Evolutionary conservation across 2,329 filamentous ascomycete genomes (phyloP).

Genomic region (Aphanocladium album): DNA sequence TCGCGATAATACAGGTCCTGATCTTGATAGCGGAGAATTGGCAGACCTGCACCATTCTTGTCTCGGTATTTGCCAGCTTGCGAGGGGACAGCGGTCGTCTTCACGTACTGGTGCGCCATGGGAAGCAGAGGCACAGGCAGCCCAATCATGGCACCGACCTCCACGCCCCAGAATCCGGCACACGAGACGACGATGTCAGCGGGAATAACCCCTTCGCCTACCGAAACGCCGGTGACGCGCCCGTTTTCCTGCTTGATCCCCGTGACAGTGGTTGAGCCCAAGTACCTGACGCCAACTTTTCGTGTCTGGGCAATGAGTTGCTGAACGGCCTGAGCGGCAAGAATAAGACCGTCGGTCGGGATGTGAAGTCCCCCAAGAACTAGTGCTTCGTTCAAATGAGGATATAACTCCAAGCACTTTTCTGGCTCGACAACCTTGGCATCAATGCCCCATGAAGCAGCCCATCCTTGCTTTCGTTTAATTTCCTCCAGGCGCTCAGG

Average conservation of each 20-base stretch:
- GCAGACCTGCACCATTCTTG: slow-evolving; percentile 46
- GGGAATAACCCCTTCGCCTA: slow-evolving; percentile 41
- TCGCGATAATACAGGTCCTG: slow-evolving; percentile 61
- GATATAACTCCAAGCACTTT: slow-evolving; percentile 50
- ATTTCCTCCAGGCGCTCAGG: slow-evolving; percentile 54
- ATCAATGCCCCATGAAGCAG: slow-evolving; percentile 56
- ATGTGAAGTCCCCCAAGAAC: slow-evolving; percentile 57
- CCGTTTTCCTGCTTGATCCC: slow-evolving; percentile 46
- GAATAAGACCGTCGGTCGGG: slow-evolving; percentile 55
- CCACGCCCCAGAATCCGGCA: slow-evolving; percentile 62
- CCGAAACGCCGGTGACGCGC: slow-evolving; percentile 52
- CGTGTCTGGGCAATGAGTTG: slow-evolving; percentile 54
- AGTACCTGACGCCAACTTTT: slow-evolving; percentile 53
- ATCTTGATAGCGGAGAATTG: slow-evolving; percentile 59
- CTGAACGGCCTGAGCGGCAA: slow-evolving; percentile 58
- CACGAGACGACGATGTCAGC: slow-evolving; percentile 60
- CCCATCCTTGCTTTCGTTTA: slow-evolving; percentile 58
- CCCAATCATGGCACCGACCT: slow-evolving; percentile 57
- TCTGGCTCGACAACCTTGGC: slow-evolving; percentile 46
- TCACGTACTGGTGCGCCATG: slow-evolving; percentile 59
- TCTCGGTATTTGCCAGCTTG: slow-evolving; percentile 29
- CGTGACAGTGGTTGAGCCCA: slow-evolving; percentile 52
- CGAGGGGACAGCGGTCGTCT: slow-evolving; percentile 49
- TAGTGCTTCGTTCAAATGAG: slow-evolving; percentile 46
- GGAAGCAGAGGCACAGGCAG: slow-evolving; percentile 54